Conservation (phyloP, 2,329 filamentous ascomycete species). For the Penicillium sp. region DNA sequence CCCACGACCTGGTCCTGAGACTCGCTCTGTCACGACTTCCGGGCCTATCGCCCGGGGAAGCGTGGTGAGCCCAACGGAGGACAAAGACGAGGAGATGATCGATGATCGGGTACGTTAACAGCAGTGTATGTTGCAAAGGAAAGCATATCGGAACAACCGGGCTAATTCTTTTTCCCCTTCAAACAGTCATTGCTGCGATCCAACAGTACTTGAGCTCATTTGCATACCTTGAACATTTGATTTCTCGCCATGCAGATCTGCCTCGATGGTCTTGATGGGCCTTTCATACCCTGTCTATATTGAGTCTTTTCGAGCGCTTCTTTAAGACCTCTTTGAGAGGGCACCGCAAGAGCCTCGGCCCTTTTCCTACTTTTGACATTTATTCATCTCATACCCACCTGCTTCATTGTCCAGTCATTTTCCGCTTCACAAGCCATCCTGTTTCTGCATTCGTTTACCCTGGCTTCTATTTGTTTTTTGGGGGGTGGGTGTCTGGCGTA, state of each 20-base stretch:
- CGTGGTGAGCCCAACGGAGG: conserved; percentile 60
- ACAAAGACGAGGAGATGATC: conserved; percentile 18
- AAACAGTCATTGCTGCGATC: conserved; percentile 51
- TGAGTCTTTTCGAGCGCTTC: conserved; percentile 18
- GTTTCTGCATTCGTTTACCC: conserved; percentile 24
- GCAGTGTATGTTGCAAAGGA: conserved; percentile 9
- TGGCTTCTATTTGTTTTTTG: conserved; percentile 10
- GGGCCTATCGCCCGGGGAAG: conserved; percentile 61
- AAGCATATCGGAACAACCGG: conserved; percentile 1
- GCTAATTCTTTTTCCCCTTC: conserved; percentile 6
- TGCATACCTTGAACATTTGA: conserved; percentile 31
- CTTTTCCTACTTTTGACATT: conserved; percentile 12
- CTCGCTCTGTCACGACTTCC: conserved; percentile 71
- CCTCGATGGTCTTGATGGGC: conserved; percentile 32
- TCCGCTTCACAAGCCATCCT: conserved; percentile 5
- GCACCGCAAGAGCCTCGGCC: conserved; percentile 2
- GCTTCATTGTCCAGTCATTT: conserved; percentile 11
- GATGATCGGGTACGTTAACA: conserved; percentile 14
- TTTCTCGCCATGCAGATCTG: conserved; percentile 27
- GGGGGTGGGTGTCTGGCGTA: conserved; percentile 30
- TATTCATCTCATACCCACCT: conserved; percentile 25
- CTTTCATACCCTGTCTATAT: conserved; percentile 33
- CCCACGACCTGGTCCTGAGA: conserved; percentile 58
- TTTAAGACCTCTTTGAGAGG: conserved; percentile 4
- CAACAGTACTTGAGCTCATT: conserved; percentile 51